Conservation (phyloP, 2,329 filamentous ascomycete species). For the Torrubiella hemipterigena region DNA sequence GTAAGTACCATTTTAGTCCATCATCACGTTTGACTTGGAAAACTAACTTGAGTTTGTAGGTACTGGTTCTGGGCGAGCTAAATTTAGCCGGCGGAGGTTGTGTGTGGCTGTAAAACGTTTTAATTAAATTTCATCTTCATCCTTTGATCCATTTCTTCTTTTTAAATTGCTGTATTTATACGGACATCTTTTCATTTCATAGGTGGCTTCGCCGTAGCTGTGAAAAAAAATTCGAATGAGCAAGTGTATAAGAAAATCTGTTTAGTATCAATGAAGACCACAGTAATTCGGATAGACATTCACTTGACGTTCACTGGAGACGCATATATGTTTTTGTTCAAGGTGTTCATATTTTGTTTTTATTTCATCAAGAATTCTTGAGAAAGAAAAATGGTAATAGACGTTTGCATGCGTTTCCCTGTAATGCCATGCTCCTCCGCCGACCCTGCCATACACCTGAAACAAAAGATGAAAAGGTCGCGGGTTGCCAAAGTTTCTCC, state of each 20-base stretch:
- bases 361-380: slow-evolving; percentile 24
- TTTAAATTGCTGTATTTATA: too few relatives aligned
- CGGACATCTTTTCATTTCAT: slow-evolving; percentile 5
- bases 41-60: background rate
- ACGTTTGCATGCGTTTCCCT: slow-evolving; percentile 22
- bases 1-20: slow-evolving; percentile 46
- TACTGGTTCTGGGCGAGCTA: slow-evolving; percentile 4
- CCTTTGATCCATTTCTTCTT: background rate
- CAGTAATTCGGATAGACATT: too few relatives aligned
- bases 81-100: background rate
- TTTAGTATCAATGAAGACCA: too few relatives aligned
- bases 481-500: slow-evolving; percentile 15
- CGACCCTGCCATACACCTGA: slow-evolving; percentile 25
- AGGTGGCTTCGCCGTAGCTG: too few relatives aligned
- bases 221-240: too few relatives aligned
- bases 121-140: background rate
- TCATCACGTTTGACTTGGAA: too few relatives aligned
- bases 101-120: background rate
- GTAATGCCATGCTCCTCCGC: slow-evolving; percentile 24
- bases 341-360: slow-evolving; percentile 20
- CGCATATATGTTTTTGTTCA: slow-evolving; percentile 4
- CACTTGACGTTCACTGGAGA: background rate
- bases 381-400: slow-evolving; percentile 14
- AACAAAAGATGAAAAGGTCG: slow-evolving; percentile 20
- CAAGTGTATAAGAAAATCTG: too few relatives aligned